A percentile compares a stretch with the other conserved stretches of the same genome.
These are phyloP conservation scores for Ilyonectria sp. DNA, from an alignment of 2,329 filamentous ascomycete genomes.

Conservation along the genomic window DNA sequence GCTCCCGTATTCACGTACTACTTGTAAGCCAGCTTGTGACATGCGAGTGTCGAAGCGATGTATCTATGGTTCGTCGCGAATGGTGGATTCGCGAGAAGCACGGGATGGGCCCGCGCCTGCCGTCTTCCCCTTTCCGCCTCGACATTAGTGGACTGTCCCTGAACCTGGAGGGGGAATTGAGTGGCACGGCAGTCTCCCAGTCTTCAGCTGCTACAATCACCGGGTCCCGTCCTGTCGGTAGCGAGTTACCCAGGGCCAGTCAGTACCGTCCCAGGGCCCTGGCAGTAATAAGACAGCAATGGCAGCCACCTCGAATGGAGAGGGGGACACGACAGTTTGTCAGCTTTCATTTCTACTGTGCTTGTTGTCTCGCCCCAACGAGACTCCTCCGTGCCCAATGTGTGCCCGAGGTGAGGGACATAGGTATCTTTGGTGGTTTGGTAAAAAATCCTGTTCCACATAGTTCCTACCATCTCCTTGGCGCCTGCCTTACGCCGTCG, in stretches of 20 bases:
- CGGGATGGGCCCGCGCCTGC: slow-evolving; percentile 26
- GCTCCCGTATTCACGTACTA: not conserved
- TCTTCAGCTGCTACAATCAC: slow-evolving; percentile 43
- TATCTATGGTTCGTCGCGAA: not conserved
- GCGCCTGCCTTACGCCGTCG: slow-evolving; percentile 6
- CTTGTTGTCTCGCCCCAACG: slow-evolving; percentile 2
- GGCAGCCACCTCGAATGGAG: slow-evolving; percentile 35
- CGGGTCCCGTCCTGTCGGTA: slow-evolving; percentile 45
- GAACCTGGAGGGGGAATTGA: slow-evolving; percentile 32
- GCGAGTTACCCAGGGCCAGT: slow-evolving; percentile 39
- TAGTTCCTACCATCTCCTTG: slow-evolving; percentile 18
- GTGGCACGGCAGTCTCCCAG: slow-evolving; percentile 31
- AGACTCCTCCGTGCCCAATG: slow-evolving; percentile 2
- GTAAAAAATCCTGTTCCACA: slow-evolving; percentile 1
- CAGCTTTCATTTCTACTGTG: slow-evolving; percentile 20
- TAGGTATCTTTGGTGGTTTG: not conserved
- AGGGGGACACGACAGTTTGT: slow-evolving; percentile 20
- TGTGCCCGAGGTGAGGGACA: slow-evolving; percentile 4
- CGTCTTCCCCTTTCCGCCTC: slow-evolving; percentile 22
- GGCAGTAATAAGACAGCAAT: slow-evolving; percentile 39
- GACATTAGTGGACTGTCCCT: slow-evolving; percentile 34
- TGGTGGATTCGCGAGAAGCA: slow-evolving; percentile 19
- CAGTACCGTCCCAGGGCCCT: slow-evolving; percentile 38
- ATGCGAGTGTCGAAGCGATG: slow-evolving; percentile 9
- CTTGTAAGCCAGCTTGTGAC: slow-evolving; percentile 6